Conservation (phyloP, 169 alveolate genomes). For the Plasmodium relictum region DNA sequence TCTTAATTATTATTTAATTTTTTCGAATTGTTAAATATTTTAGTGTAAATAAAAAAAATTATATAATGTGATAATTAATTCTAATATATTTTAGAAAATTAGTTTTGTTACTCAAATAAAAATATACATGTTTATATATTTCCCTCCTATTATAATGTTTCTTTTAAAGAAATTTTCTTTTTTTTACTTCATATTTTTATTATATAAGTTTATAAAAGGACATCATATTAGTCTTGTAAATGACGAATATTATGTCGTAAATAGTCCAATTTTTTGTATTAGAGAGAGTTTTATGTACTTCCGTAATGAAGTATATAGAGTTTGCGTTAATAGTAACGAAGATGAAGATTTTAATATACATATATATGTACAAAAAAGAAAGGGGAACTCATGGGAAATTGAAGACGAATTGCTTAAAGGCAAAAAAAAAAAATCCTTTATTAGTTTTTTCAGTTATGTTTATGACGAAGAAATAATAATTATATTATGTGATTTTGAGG, state of each 20-base stretch:
- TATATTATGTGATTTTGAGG: constrained; percentile 14
- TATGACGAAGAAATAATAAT: constrained; percentile 5
- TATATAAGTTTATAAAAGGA: no score
- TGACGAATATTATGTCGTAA: background rate
- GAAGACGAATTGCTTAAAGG: background rate
- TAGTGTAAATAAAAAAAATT: no score
- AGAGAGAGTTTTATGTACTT: background rate
- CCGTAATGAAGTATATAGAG: constrained; percentile 1
- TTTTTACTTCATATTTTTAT: no score
- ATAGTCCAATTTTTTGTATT: background rate
- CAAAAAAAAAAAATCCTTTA: background rate
- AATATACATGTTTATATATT: no score
- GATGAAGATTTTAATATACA: background rate
- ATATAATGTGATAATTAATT: no score
- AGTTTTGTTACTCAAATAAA: no score
- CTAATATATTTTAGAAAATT: no score
- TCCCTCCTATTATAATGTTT: no score
- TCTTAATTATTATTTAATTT: no score
- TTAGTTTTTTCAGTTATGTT: background rate
- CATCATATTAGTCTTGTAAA: no score
- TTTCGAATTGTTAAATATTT: no score
- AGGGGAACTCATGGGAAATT: background rate
- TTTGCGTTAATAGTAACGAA: background rate
- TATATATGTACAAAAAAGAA: constrained; percentile 19
- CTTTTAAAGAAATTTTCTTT: no score